These are phyloP conservation scores for Naganishia albida DNA, from an alignment of 1,284 basidiomycete genomes.

Conservation along the genomic window DNA sequence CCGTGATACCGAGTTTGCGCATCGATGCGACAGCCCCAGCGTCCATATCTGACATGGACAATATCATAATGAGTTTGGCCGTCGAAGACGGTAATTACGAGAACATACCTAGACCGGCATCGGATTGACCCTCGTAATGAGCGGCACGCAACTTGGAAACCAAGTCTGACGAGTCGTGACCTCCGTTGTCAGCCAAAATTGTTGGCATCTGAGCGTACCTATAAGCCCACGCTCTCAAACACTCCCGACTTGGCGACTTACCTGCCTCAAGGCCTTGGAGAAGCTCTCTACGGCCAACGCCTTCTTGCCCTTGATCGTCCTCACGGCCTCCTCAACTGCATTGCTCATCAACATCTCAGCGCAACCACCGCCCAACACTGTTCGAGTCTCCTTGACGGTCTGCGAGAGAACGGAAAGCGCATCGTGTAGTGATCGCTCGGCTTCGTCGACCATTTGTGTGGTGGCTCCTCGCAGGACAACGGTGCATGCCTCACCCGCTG, in stretches of 20 bases:
- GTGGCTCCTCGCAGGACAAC: conserved; percentile 96
- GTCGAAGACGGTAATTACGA: not conserved
- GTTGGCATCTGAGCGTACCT: conserved; percentile 69
- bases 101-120: conserved; percentile 82
- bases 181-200: conserved; percentile 96
- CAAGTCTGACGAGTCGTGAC: conserved; percentile 94
- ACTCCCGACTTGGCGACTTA: conserved; percentile 34
- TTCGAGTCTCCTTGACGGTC: conserved; percentile 94
- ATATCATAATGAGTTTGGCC: not conserved
- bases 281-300: conserved; percentile 94
- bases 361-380: conserved; percentile 93
- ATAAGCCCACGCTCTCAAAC: not conserved
- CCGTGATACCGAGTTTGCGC: conserved; percentile 83
- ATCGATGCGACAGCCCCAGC: conserved; percentile 82
- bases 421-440: conserved; percentile 95
- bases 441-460: conserved; percentile 98
- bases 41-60: conserved; percentile 72
- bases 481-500: conserved; percentile 97
- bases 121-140: conserved; percentile 83
- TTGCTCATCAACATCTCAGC: conserved; percentile 98
- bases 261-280: conserved; percentile 78
- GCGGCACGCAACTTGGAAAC: conserved; percentile 87
- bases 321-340: conserved; percentile 85
- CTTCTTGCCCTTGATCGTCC: conserved; percentile 87
- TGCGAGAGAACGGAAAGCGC: conserved; percentile 96